Evolutionary conservation across 2,329 filamentous ascomycete genomes (phyloP).

Genomic region (Xylariaceae sp.): DNA sequence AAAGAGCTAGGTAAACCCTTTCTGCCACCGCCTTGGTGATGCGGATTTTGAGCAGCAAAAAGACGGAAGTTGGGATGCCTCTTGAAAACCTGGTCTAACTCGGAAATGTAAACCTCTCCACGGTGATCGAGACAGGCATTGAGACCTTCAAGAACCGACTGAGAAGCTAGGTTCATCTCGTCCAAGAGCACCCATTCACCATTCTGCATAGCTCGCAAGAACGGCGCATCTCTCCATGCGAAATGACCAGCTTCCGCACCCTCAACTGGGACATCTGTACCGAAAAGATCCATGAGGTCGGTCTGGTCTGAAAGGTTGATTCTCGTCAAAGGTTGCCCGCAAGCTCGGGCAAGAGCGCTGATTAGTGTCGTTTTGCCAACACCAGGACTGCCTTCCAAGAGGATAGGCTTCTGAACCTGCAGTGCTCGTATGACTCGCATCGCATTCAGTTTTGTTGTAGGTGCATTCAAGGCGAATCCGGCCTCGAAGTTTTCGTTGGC

Average conservation of each 20-base stretch:
- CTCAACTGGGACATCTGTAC: constrained; percentile 91
- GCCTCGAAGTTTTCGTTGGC: constrained; percentile 46
- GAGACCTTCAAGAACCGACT: constrained; percentile 90
- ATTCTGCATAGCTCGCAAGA: constrained; percentile 91
- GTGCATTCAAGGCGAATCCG: constrained; percentile 76
- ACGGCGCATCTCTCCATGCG: constrained; percentile 91
- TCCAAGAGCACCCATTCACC: constrained; percentile 96
- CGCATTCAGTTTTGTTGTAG: constrained; percentile 82
- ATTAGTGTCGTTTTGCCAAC: constrained; percentile 96
- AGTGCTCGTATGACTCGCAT: constrained; percentile 88
- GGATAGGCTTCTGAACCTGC: constrained; percentile 82
- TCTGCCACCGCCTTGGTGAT: constrained; percentile 91
- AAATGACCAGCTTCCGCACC: constrained; percentile 88
- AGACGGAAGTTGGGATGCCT: constrained; percentile 86
- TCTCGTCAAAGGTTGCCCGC: constrained; percentile 76
- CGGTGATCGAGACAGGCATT: constrained; percentile 96
- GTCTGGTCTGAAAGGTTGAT: constrained; percentile 99
- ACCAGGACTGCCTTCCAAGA: constrained; percentile 94
- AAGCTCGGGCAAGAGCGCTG: constrained; percentile 72
- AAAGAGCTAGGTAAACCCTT: constrained; percentile 95
- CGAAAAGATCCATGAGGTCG: constrained; percentile 94
- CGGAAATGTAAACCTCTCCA: constrained; percentile 90
- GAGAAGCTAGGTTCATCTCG: constrained; percentile 97
- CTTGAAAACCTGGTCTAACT: constrained; percentile 89
- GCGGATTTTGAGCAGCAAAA: constrained; percentile 95